Evolutionary conservation across 2,329 filamentous ascomycete species (phyloP).

Genomic region (Stachybotrys echinatus): DNA sequence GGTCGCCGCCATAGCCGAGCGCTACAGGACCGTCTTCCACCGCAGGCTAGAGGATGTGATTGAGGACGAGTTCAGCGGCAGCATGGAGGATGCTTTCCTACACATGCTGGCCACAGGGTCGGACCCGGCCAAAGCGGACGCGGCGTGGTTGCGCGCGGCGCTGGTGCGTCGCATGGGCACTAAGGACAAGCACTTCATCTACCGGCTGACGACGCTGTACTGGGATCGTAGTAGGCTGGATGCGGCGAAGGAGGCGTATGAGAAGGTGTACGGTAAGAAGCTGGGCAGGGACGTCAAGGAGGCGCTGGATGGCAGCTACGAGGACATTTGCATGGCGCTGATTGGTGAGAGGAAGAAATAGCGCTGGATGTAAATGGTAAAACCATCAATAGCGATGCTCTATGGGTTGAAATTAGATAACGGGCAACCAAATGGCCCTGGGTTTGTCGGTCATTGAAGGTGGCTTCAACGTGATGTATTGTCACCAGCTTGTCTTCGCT

Average conservation of each 20-base stretch:
- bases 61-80: conserved; percentile 27
- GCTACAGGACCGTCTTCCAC: conserved; percentile 25
- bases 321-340: conserved; percentile 20
- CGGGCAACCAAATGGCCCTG: too few species aligned
- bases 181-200: conserved; percentile 25
- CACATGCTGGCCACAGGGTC: conserved; percentile 18
- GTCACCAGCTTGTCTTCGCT: too few species aligned
- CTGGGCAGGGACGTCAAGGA: conserved; percentile 27
- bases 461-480: too few species aligned
- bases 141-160: conserved; percentile 14
- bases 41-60: conserved; percentile 25
- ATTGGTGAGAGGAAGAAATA: conserved; percentile 14
- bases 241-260: conserved; percentile 49
- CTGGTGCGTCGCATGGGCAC: conserved; percentile 16
- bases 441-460: too few species aligned
- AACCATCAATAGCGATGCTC: too few species aligned
- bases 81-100: conserved; percentile 26
- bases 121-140: conserved; percentile 18
- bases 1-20: conserved; percentile 21
- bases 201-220: conserved; percentile 23
- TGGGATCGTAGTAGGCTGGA: conserved; percentile 22
- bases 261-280: conserved; percentile 50
- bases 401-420: too few species aligned
- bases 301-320: conserved; percentile 19
- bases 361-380: background rate